Conservation (phyloP, 805 yeast genomes). For the Cyberlindnera amylophila region DNA sequence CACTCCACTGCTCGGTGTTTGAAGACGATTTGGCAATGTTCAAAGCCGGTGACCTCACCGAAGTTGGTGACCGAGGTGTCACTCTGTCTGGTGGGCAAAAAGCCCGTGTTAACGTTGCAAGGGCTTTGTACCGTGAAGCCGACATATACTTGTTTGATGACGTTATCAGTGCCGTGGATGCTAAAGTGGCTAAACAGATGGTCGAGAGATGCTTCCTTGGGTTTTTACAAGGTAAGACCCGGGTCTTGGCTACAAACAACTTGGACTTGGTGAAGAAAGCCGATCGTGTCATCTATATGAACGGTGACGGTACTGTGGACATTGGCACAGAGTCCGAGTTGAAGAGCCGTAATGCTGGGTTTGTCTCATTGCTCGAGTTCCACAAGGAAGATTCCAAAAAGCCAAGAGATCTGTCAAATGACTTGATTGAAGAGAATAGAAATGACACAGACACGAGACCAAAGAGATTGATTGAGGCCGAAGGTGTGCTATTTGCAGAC, state of each 20-base stretch:
- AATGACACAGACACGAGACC: background rate
- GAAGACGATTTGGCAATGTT: slow-evolving; percentile 57
- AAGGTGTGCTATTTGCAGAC: slow-evolving; percentile 17
- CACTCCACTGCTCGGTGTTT: slow-evolving; percentile 53
- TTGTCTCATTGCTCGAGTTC: slow-evolving; percentile 46
- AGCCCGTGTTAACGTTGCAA: slow-evolving; percentile 91
- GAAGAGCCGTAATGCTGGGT: slow-evolving; percentile 38
- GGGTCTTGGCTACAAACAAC: slow-evolving; percentile 86
- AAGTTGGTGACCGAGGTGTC: slow-evolving; percentile 96
- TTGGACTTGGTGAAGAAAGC: slow-evolving; percentile 59
- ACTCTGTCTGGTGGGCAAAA: slow-evolving; percentile 97
- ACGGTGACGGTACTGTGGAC: slow-evolving; percentile 55
- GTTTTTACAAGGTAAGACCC: slow-evolving; percentile 49
- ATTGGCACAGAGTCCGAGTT: slow-evolving; percentile 63
- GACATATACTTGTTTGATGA: slow-evolving; percentile 62
- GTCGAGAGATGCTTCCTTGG: slow-evolving; percentile 63
- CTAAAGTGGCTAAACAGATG: slow-evolving; percentile 73
- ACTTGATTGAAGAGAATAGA: background rate
- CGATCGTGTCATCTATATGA: slow-evolving; percentile 58
- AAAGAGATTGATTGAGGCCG: slow-evolving; percentile 12
- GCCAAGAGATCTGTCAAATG: background rate
- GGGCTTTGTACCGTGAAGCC: slow-evolving; percentile 69
- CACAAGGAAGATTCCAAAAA: slow-evolving; percentile 25
- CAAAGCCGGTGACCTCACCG: slow-evolving; percentile 85
- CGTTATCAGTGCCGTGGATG: slow-evolving; percentile 66